These are phyloP conservation scores for Aaosphaeria arxii DNA, from an alignment of 2,329 filamentous ascomycete genomes.

Conservation along the genomic window DNA sequence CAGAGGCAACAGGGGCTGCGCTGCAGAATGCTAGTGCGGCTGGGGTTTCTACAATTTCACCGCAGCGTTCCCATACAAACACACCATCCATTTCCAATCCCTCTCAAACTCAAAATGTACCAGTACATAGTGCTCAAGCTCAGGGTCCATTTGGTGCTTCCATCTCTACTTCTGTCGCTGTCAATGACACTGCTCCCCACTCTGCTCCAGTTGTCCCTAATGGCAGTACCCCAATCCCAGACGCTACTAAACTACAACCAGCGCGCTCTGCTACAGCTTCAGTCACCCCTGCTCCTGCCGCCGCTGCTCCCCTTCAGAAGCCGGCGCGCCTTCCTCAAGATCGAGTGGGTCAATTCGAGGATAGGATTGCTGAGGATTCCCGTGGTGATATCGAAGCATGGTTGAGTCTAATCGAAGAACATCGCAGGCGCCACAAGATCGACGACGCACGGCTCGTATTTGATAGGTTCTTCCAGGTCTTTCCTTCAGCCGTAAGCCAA, in stretches of 20 bases:
- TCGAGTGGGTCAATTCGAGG: slow-evolving; percentile 76
- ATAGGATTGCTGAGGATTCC: slow-evolving; percentile 87
- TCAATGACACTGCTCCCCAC: slow-evolving; percentile 46
- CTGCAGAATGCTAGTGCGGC: slow-evolving; percentile 48
- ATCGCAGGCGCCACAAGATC: slow-evolving; percentile 76
- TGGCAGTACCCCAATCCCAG: slow-evolving; percentile 39
- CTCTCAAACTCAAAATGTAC: slow-evolving; percentile 57
- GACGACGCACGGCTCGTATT: slow-evolving; percentile 79
- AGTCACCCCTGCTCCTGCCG: slow-evolving; percentile 25
- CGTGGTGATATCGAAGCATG: slow-evolving; percentile 91
- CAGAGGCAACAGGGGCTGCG: slow-evolving; percentile 36
- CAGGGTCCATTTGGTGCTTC: slow-evolving; percentile 41
- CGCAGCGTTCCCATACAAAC: slow-evolving; percentile 54
- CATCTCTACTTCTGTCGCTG: slow-evolving; percentile 37
- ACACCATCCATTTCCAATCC: slow-evolving; percentile 51
- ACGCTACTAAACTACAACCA: slow-evolving; percentile 31
- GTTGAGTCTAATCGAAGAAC: slow-evolving; percentile 80
- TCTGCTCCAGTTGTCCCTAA: slow-evolving; percentile 50
- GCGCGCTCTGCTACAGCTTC: slow-evolving; percentile 40
- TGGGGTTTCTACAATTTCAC: slow-evolving; percentile 48
- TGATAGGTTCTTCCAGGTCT: slow-evolving; percentile 81
- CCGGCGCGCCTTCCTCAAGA: slow-evolving; percentile 66
- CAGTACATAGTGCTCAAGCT: slow-evolving; percentile 57
- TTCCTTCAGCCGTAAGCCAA: slow-evolving; percentile 84
- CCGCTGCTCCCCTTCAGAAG: slow-evolving; percentile 17